Conservation (phyloP, 2,329 filamentous ascomycete species). For the Didymellaceae sp. region DNA sequence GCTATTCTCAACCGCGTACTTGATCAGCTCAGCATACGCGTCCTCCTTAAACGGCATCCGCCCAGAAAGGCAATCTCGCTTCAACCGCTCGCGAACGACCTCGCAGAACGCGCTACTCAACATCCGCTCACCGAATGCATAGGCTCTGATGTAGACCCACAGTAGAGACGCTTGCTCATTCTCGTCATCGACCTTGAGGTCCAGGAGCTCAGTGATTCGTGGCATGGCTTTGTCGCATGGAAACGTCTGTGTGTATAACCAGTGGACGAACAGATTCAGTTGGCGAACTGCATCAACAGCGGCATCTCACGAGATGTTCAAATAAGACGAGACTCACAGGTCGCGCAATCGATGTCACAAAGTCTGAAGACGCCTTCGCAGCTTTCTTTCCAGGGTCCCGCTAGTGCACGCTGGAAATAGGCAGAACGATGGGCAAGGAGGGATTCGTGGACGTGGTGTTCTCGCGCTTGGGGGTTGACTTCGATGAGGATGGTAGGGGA, state of each 20-base stretch:
- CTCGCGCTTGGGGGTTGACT: conserved; percentile 13
- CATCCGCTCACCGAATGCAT: neutral
- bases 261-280: too few species aligned
- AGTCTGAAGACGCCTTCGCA: neutral
- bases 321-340: too few species aligned
- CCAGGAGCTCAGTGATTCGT: neutral
- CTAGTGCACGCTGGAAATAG: conserved; percentile 23
- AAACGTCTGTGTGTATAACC: neutral
- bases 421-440: conserved; percentile 18
- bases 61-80: neutral
- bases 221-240: neutral
- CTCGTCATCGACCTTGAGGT: conserved; percentile 13
- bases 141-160: neutral
- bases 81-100: neutral
- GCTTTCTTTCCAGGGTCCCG: conserved; percentile 10
- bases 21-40: neutral
- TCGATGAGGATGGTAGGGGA: conserved; percentile 7
- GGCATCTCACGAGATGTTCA: too few species aligned
- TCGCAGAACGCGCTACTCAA: neutral
- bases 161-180: neutral
- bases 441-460: conserved; percentile 18
- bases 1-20: neutral
- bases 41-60: neutral
- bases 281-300: too few species aligned
- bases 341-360: neutral